phyloP scores from a whole-genome alignment of 2,329 filamentous ascomycete species.

The Fusarium poae region DNA sequence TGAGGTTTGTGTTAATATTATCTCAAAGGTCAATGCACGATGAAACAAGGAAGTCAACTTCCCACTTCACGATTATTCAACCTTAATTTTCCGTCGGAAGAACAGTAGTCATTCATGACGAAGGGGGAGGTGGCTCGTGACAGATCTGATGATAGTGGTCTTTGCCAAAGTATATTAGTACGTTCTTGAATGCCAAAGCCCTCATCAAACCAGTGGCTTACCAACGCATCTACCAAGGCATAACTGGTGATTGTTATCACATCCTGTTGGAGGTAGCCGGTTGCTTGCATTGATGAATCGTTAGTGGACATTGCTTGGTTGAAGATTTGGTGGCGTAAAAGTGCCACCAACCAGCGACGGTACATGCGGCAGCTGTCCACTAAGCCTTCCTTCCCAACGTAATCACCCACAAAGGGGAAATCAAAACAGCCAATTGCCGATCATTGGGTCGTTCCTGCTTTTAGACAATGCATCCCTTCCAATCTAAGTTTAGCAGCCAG shows the following conservation, averaged over 20 bases:
- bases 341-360: background rate
- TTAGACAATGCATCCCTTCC: slow-evolving; percentile 7
- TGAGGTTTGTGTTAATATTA: slow-evolving; percentile 15
- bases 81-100: slow-evolving; percentile 2
- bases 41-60: background rate
- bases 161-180: background rate
- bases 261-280: background rate
- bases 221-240: background rate
- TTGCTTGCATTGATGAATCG: slow-evolving; percentile 15
- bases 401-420: slow-evolving; percentile 23
- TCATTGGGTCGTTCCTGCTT: slow-evolving; percentile 33
- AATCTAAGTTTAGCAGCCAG: slow-evolving; percentile 29
- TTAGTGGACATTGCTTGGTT: slow-evolving; percentile 27
- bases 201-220: background rate
- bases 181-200: background rate
- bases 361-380: background rate
- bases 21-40: slow-evolving; percentile 3
- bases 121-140: background rate
- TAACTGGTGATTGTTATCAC: background rate
- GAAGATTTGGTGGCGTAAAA: slow-evolving; percentile 19
- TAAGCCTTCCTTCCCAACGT: background rate
- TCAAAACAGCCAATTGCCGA: slow-evolving; percentile 36
- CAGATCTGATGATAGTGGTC: background rate
- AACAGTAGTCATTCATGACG: background rate
- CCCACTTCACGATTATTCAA: background rate